These are phyloP conservation scores for Gnetum montanum DNA, from an alignment of 75 land plant species.

Conservation along the genomic window DNA sequence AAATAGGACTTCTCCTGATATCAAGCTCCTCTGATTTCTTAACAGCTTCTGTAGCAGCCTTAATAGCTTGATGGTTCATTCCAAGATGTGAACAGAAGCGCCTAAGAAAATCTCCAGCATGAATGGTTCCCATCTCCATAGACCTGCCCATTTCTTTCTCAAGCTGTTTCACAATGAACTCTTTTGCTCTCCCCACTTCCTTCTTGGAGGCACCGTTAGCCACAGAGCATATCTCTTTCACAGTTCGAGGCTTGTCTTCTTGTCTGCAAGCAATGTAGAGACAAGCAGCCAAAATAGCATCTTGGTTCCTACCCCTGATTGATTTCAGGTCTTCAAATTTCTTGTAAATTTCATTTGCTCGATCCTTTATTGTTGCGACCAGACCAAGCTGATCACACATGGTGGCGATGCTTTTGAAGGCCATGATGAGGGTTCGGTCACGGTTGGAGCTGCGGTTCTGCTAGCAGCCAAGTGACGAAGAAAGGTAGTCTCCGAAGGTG, in stretches of 20 bases:
- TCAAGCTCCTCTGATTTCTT: slow-evolving; percentile 81
- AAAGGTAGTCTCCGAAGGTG: slow-evolving; percentile 23
- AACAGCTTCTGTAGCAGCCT: slow-evolving; percentile 90
- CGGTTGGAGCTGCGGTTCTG: slow-evolving; percentile 34
- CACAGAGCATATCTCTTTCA: slow-evolving; percentile 35
- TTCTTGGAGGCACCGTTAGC: slow-evolving; percentile 22
- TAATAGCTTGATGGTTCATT: slow-evolving; percentile 66
- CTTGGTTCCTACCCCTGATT: too few relatives aligned
- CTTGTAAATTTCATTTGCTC: slow-evolving; percentile 88
- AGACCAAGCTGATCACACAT: slow-evolving; percentile 24
- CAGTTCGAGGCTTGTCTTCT: slow-evolving; percentile 85
- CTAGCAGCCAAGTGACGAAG: slow-evolving; percentile 25
- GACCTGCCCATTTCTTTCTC: slow-evolving; percentile 28
- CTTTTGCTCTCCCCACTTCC: slow-evolving; percentile 22
- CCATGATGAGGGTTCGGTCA: slow-evolving; percentile 28
- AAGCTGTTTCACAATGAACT: slow-evolving; percentile 21
- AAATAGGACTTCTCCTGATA: slow-evolving; percentile 84
- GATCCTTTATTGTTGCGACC: neutral
- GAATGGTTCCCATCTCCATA: slow-evolving; percentile 21
- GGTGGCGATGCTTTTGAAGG: slow-evolving; percentile 29
- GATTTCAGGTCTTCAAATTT: slow-evolving; percentile 87
- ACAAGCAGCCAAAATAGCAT: slow-evolving; percentile 91
- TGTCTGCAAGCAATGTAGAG: slow-evolving; percentile 86
- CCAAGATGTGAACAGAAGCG: slow-evolving; percentile 89
- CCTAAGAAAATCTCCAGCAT: slow-evolving; percentile 36